phyloP scores from a whole-genome alignment of 2,329 filamentous ascomycete genomes.

The Pseudogymnoascus sp. region DNA sequence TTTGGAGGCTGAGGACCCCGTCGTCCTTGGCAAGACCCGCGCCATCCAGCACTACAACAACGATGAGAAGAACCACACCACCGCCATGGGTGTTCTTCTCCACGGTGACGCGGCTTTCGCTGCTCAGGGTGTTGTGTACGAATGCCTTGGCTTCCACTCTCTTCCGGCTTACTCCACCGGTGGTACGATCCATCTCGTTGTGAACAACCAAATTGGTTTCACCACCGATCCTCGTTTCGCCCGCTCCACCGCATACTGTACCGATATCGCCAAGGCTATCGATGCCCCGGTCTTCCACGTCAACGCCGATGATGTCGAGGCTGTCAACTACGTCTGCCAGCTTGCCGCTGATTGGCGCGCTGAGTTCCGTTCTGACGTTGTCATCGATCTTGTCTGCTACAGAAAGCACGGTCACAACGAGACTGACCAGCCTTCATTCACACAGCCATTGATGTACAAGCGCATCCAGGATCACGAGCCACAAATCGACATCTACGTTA shows the following conservation, averaged over 20 bases:
- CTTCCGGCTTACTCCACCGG: constrained; percentile 95
- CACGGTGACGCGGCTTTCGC: constrained; percentile 97
- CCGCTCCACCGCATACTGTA: constrained; percentile 96
- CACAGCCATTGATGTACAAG: constrained; percentile 99
- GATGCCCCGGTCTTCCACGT: constrained; percentile 99
- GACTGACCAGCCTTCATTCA: constrained; percentile 98
- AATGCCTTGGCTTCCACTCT: constrained; percentile 95
- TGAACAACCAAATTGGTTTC: constrained; percentile 99
- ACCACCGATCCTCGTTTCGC: constrained; percentile 96
- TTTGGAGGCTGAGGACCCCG: constrained; percentile 94
- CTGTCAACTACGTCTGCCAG: constrained; percentile 97
- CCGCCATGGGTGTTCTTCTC: constrained; percentile 89
- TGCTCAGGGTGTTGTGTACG: constrained; percentile 94
- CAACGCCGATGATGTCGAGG: constrained; percentile 96
- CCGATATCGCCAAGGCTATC: constrained; percentile 97
- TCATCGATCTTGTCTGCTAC: constrained; percentile 98
- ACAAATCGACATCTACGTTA: constrained; percentile 83
- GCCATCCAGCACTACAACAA: constrained; percentile 99
- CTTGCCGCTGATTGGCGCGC: constrained; percentile 95
- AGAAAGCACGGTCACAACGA: constrained; percentile 99
- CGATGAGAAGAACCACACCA: constrained; percentile 79
- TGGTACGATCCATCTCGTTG: constrained; percentile 91
- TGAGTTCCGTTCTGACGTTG: constrained; percentile 96
- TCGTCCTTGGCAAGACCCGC: constrained; percentile 93
- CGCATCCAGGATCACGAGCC: constrained; percentile 77